Base-by-base conservation (phyloP, 441 rosid genomes). In the Adansonia madagascariensis region DNA sequence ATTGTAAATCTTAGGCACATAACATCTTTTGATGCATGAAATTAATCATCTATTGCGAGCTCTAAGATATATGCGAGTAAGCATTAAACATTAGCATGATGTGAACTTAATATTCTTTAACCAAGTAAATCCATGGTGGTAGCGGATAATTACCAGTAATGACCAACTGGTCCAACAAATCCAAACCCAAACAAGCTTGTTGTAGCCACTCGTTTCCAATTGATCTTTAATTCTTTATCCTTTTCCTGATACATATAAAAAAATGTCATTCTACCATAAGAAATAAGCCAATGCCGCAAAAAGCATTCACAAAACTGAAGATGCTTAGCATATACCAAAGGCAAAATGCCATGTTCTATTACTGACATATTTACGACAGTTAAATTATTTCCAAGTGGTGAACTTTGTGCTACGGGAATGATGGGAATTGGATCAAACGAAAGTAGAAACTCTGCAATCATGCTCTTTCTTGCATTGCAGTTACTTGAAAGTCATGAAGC, bases 81-180 rank as follows among this genome's bases (percentile, higher is more conserved):
- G 61, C 24, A 71, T 46, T n/a, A n/a, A 71, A 71, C 8, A 17
- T 43, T 18, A 65, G 31, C 27, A 6, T 63, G 44, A 65, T 43
- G 8, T 65, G 52, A 17, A 3, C 50, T 41, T 43, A 43, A 43
- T 15, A 31, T 1, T 31, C 59, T 75, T 63, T 69, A 59, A 70
- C 46, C 57, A 61, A 70, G 77, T n/a, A 65, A 69, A 59, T 49
- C 57, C 24, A 61, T 14, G 14, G 46, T 6, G 61, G 43, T 14
- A 35, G 47, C 43, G 57, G 46, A 49, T 22, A 47, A 74, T 75
- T 79, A 88, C 91, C 89, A 89, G 78, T 65, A 85, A 67, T 89
- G 91, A 80, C 89, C 93, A 46, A 85, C 80, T 27, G 93, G 93
- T 80, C 93, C 91, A 65, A 84, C 84, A 68, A 85, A 84, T 75